Base-by-base conservation (phyloP, 352 stramenopile species). In the Saprolegnia diclina region DNA sequence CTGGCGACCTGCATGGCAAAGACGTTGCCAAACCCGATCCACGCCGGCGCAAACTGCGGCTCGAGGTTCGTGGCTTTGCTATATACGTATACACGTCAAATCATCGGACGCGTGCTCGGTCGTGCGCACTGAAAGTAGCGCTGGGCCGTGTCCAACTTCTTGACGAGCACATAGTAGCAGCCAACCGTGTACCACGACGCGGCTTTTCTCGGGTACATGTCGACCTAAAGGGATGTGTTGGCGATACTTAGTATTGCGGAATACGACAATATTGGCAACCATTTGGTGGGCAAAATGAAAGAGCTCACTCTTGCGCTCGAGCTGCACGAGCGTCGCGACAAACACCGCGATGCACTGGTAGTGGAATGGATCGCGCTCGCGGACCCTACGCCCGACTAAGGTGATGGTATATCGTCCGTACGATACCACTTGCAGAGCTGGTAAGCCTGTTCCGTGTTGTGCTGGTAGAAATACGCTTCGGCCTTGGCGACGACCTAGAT, bases 251-350 rank as follows among this genome's bases (percentile, higher is more conserved):
- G n/a, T n/a, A n/a, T n/a, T n/a, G n/a, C n/a, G n/a, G n/a, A n/a
- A n/a, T n/a, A n/a, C n/a, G n/a, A n/a, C n/a, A n/a, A n/a, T n/a
- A n/a, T n/a, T n/a, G 9, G 38, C 10, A 75, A 92, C 95, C 76
- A 98, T 82, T 74, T 97, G 83, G 74, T 99, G 96, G 0, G 95
- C 96, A 44, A 97, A 92, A 63, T 98, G 89, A 65, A 98, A 99
- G 29, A 99, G 77, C 42, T 97, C 83, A 38, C 90, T 88, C 72
- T 98, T 98, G 56, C 95, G 92, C 40, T 85, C 82, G 1, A 98
- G 81, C 57, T 97, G 90, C 1, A 98, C 84, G 2, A 98, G 71
- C 0, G 91, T 97, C 7, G 91, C 87, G 7, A 98, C 88, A 44
- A 88, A 93, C 2, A 96, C 81, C 5, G 88, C 76, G 46, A 94